Conservation (phyloP, 352 stramenopile species). For the Phytophthora tubulina region DNA sequence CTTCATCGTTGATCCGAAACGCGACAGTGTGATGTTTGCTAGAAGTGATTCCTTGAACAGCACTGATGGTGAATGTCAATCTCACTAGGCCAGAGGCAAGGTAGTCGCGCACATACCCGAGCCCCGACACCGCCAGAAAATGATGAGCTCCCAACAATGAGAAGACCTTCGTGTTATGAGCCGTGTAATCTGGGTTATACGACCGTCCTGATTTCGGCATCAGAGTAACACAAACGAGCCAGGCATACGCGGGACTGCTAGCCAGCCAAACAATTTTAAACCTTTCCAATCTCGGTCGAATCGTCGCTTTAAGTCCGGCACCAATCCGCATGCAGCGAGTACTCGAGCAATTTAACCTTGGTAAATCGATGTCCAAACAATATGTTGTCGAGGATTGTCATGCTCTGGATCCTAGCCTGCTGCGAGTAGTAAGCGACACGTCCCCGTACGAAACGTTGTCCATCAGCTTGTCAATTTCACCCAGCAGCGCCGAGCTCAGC, state of each 20-base stretch:
- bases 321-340: conserved; percentile 79
- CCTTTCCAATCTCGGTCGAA: conserved; percentile 94
- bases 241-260: conserved; percentile 88
- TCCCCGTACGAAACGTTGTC: conserved; percentile 54
- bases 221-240: conserved; percentile 69
- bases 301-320: conserved; percentile 90
- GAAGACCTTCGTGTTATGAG: conserved; percentile 43
- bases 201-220: conserved; percentile 46
- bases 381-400: conserved; percentile 94
- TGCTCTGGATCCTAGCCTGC: conserved; percentile 95
- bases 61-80: too few relatives aligned
- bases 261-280: conserved; percentile 93
- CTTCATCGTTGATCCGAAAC: too few relatives aligned
- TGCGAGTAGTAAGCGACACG: conserved; percentile 81
- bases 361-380: conserved; percentile 86
- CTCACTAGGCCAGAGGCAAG: too few relatives aligned
- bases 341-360: conserved; percentile 50
- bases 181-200: conserved; percentile 27
- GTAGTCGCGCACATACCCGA: too few relatives aligned
- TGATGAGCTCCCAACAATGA: conserved; percentile 18
- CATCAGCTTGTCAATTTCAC: conserved; percentile 84
- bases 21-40: too few relatives aligned
- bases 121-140: too few relatives aligned
- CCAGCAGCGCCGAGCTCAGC: conserved; percentile 58
- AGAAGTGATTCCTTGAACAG: too few relatives aligned